Conservation (phyloP, 2,329 filamentous ascomycete genomes). For the Talaromyces marneffei region DNA sequence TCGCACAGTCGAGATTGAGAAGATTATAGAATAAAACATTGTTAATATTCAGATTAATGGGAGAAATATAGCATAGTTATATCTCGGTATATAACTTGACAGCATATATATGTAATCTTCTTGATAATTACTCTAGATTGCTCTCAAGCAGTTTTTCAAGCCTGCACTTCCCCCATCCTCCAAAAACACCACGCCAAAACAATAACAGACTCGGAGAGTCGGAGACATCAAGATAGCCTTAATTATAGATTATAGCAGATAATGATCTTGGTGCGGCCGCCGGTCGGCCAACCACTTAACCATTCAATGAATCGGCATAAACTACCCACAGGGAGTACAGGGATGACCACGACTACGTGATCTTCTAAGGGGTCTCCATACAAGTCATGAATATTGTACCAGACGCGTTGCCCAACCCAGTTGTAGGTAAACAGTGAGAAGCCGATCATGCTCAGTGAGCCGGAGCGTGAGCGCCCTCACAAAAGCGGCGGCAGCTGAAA, state of each 20-base stretch:
- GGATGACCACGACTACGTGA: too few species aligned
- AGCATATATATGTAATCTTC: neutral
- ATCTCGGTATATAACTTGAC: neutral
- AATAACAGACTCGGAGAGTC: constrained; percentile 52
- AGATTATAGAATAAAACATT: neutral
- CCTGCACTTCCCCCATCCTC: constrained; percentile 40
- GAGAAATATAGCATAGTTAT: neutral
- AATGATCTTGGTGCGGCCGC: too few species aligned
- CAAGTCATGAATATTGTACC: too few species aligned
- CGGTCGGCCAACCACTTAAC: too few species aligned
- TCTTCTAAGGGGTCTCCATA: too few species aligned
- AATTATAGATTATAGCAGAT: too few species aligned
- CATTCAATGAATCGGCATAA: too few species aligned
- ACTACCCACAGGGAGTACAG: too few species aligned
- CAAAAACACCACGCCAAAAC: constrained; percentile 57
- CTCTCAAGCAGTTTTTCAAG: neutral
- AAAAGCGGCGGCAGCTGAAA: neutral
- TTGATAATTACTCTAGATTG: neutral
- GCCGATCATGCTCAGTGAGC: too few species aligned
- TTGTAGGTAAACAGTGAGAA: too few species aligned
- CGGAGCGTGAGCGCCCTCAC: neutral
- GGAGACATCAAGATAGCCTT: too few species aligned
- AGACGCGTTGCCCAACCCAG: too few species aligned
- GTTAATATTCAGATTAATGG: neutral
- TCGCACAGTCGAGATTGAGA: neutral